Percentiles rank a stretch among this genome's conserved stretches.
Conservation (phyloP, 306 rosid species). For the Vachellia collinsii region DNA sequence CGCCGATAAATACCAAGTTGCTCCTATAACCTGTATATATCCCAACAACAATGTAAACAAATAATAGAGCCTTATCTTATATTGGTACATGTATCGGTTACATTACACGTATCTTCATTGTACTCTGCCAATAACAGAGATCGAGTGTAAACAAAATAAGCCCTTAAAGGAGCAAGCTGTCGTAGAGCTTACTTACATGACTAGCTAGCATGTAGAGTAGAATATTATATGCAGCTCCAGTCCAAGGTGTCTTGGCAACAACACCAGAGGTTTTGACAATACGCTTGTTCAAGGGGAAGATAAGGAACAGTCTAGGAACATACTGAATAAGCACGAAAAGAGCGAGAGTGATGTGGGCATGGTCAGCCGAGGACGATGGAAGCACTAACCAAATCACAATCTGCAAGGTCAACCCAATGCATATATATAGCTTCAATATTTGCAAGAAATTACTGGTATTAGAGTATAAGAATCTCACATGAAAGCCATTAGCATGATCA, state of each 20-base stretch:
- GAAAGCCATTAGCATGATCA: neutral
- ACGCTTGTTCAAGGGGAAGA: conserved; percentile 77
- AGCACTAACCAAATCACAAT: conserved; percentile 80
- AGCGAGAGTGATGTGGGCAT: conserved; percentile 78
- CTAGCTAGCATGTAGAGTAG: conserved; percentile 87
- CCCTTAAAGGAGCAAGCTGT: no score
- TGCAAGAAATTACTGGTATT: neutral
- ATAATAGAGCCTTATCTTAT: no score
- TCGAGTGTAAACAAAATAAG: no score
- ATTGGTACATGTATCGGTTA: no score
- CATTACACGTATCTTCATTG: no score
- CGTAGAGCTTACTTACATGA: conserved; percentile 51
- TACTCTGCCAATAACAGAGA: no score
- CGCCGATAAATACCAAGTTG: conserved; percentile 78
- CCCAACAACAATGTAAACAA: conserved; percentile 7
- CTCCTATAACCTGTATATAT: conserved; percentile 62
- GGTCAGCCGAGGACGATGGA: conserved; percentile 65
- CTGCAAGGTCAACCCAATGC: conserved; percentile 43
- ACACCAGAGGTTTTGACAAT: conserved; percentile 80
- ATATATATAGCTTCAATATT: neutral
- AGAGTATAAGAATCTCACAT: neutral
- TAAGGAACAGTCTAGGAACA: conserved; percentile 79
- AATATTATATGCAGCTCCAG: conserved; percentile 91
- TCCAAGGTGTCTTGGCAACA: conserved; percentile 87
- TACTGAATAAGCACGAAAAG: conserved; percentile 83